These are phyloP conservation scores for Prosopis cineraria DNA, from an alignment of 306 rosid genomes.

Conservation along the genomic window DNA sequence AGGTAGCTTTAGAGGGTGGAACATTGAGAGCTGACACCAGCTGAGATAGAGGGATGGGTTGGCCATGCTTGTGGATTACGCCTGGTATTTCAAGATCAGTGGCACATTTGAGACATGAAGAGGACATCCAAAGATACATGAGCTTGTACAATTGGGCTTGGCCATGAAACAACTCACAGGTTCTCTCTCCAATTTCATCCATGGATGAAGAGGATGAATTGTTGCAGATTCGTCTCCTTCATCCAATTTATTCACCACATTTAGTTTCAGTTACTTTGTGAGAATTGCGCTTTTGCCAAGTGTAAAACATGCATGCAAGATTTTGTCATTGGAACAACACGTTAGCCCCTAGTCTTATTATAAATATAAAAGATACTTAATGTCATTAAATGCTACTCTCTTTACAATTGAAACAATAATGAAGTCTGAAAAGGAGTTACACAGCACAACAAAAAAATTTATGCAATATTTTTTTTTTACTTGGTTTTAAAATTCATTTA, in stretches of 20 bases:
- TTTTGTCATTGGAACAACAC: not conserved
- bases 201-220: not conserved
- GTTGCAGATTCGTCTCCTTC: not conserved
- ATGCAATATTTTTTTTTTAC: too few relatives aligned
- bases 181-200: not conserved
- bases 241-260: not conserved
- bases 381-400: not conserved
- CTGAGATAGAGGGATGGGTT: not conserved
- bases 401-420: not conserved
- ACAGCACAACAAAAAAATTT: not conserved
- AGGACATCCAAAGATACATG: not conserved
- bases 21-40: not conserved
- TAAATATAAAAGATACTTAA: not conserved
- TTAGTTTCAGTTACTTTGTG: not conserved
- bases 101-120: not conserved
- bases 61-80: not conserved
- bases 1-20: not conserved
- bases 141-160: not conserved
- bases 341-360: not conserved
- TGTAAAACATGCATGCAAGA: not conserved
- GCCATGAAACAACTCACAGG: not conserved
- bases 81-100: not conserved
- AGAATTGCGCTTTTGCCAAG: not conserved
- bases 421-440: not conserved
- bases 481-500: too few relatives aligned